These are phyloP conservation scores for Pichia norvegensis DNA, from an alignment of 1,139 yeast species.

Conservation along the genomic window DNA sequence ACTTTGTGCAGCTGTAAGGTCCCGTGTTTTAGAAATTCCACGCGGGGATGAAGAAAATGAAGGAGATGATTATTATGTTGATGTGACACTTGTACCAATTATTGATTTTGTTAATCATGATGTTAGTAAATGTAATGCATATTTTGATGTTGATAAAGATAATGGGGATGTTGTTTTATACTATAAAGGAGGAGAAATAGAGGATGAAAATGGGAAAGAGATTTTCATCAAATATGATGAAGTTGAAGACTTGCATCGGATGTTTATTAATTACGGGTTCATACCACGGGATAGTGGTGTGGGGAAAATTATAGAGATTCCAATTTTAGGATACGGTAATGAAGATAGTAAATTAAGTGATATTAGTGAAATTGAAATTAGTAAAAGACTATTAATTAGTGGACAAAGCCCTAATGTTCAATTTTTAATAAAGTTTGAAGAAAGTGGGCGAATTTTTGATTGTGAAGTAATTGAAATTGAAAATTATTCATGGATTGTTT, in stretches of 20 bases:
- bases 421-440: conserved; percentile 24
- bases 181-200: neutral
- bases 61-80: conserved; percentile 35
- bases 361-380: neutral
- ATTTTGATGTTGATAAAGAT: conserved; percentile 51
- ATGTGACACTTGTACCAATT: conserved; percentile 55
- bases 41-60: conserved; percentile 25
- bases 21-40: conserved; percentile 61
- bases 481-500: conserved; percentile 26
- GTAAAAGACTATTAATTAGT: conserved; percentile 20
- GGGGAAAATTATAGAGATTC: conserved; percentile 22
- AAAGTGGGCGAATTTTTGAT: conserved; percentile 12
- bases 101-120: conserved; percentile 63
- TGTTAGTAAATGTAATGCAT: conserved; percentile 38
- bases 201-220: conserved; percentile 27
- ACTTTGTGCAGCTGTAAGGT: conserved; percentile 43
- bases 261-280: conserved; percentile 54
- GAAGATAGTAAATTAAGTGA: neutral
- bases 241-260: conserved; percentile 38
- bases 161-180: conserved; percentile 41
- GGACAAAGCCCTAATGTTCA: conserved; percentile 29
- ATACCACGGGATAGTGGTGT: conserved; percentile 32
- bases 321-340: conserved; percentile 24
- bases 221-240: conserved; percentile 45
- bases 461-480: conserved; percentile 24